Base-by-base conservation (phyloP, 495 filamentous ascomycete genomes). In the Trichocladium uniseriatum region DNA sequence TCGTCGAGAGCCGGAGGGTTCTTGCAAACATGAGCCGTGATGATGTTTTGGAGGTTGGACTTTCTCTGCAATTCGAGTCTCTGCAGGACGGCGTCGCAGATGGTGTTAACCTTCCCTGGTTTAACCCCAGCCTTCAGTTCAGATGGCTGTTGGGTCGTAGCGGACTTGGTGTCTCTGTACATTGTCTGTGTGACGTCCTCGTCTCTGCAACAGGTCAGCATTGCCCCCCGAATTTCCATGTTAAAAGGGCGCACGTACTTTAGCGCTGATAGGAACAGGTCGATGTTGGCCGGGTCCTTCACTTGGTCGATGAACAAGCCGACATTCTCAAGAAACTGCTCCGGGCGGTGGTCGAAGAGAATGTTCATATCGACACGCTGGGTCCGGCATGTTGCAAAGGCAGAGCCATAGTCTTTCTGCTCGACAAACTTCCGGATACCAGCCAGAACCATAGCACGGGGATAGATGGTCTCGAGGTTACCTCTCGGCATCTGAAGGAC, bases 361-460 rank as follows among this genome's bases (percentile, higher is more conserved):
- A 98, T 91, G 60, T 97, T 98, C 83, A 96, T 88, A 60, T 98
- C 92, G 3, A 98, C 92, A 52, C 92, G 79, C 61, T 96, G 94
- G 43, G 82, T 89, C 28, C 92, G 80, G 62, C 92, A 98, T 34
- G 83, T 80, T 21, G 86, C 68, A 62, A 94, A 98, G 2, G 92
- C 92, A 46, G 75, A 79, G 38, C 74, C 81, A 56, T 96, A 98
- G 38, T 92, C 75, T 61, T 84, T 86, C 16, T 73, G 69, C 50
- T 85, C 83, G 44, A 98, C 86, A 35, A 82, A 81, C 31, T 79
- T 75, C 37, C 92, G 78, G 36, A 96, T 87, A 16, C 91, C 89
- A 0, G 88, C 87, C 51, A 98, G 67, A 2, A 97, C 90, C 59
- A 98, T 80, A 6, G 92, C 92, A 41, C 92, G 79, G 28, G 92